phyloP scores from a whole-genome alignment of 768 basidiomycete genomes.

The Steccherinum ochraceum region DNA sequence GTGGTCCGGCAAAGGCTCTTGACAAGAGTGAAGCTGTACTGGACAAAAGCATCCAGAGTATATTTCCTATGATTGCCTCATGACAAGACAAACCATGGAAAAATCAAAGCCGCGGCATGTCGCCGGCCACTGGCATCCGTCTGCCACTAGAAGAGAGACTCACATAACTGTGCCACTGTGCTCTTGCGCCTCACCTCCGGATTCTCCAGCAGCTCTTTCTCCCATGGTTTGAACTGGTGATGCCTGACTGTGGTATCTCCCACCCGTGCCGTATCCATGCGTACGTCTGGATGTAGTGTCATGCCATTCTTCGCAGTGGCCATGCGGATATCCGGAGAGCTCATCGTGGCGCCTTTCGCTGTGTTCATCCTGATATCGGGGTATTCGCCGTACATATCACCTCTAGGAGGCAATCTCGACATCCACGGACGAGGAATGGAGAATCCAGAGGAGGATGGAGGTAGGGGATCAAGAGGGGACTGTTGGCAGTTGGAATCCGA shows the following conservation, averaged over 20 bases:
- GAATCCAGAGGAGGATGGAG: background rate
- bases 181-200: constrained; percentile 91
- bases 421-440: background rate
- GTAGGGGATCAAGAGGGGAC: background rate
- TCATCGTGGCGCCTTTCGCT: constrained; percentile 49
- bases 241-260: constrained; percentile 46
- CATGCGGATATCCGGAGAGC: constrained; percentile 53
- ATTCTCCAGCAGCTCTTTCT: constrained; percentile 77
- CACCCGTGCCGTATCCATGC: constrained; percentile 61
- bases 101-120: no score
- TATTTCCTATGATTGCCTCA: no score
- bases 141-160: constrained; percentile 29
- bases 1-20: background rate
- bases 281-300: constrained; percentile 46
- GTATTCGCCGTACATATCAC: constrained; percentile 29
- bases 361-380: constrained; percentile 78
- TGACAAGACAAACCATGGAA: no score
- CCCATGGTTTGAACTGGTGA: constrained; percentile 65
- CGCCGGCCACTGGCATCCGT: no score
- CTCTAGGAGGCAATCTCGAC: background rate
- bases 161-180: constrained; percentile 95
- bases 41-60: no score
- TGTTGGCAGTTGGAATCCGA: background rate
- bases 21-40: no score
- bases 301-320: constrained; percentile 49